Percentiles rank a stretch among this genome's conserved stretches.
phyloP scores from a whole-genome alignment of 164 flowering plant genomes.

The Annona cherimola region DNA sequence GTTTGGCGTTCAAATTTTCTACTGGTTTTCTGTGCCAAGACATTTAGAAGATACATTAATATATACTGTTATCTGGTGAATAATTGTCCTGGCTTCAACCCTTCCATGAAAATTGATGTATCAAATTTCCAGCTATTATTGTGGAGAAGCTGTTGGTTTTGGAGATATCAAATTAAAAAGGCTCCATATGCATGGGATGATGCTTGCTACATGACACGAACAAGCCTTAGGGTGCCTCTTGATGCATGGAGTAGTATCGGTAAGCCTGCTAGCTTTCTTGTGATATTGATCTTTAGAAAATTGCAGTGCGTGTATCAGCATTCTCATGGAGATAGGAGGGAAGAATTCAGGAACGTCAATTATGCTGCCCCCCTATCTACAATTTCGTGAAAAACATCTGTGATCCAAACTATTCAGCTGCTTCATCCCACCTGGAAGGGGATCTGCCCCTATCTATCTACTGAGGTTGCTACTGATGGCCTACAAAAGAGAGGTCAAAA shows the following conservation, averaged over 20 bases:
- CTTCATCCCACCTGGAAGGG: not conserved
- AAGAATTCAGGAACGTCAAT: not conserved
- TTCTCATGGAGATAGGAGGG: not conserved
- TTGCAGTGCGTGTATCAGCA: no score
- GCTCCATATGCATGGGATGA: slow-evolving; percentile 93
- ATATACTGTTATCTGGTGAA: no score
- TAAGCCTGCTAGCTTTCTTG: slow-evolving; percentile 15
- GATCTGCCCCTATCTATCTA: not conserved
- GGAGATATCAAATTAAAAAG: slow-evolving; percentile 70
- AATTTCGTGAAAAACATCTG: not conserved
- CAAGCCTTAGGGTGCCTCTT: slow-evolving; percentile 49
- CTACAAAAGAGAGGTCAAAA: not conserved
- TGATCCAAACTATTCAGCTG: not conserved
- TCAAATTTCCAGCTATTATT: slow-evolving; percentile 49
- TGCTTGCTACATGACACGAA: slow-evolving; percentile 74
- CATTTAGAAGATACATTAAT: no score
- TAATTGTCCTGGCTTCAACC: not conserved
- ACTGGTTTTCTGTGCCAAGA: no score
- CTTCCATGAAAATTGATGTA: no score
- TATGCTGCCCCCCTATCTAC: not conserved
- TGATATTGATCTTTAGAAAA: no score
- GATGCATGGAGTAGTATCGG: slow-evolving; percentile 75
- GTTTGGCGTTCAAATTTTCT: not conserved
- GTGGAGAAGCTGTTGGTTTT: slow-evolving; percentile 75
- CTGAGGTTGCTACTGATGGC: not conserved